These are phyloP conservation scores for Starmerella geochares DNA, from an alignment of 805 yeast species.

Conservation along the genomic window DNA sequence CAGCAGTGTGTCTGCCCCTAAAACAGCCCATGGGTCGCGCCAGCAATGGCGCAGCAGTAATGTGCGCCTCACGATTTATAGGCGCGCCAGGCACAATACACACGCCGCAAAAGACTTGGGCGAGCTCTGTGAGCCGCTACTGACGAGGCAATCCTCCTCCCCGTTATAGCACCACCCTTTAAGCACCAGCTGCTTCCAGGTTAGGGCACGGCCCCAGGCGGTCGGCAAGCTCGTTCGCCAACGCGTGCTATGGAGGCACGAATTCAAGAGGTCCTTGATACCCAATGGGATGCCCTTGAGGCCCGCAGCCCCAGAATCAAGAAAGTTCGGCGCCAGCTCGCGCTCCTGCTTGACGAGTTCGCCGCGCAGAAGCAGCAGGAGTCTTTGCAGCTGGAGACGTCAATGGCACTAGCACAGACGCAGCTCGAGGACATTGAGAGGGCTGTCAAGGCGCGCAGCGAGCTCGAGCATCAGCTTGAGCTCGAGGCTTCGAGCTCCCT, in stretches of 20 bases:
- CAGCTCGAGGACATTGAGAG: background rate
- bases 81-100: no score
- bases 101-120: no score
- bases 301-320: conserved; percentile 16
- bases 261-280: conserved; percentile 20
- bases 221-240: background rate
- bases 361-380: conserved; percentile 8
- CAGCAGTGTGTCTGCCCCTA: no score
- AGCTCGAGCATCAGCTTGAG: conserved; percentile 11
- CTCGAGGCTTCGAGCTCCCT: conserved; percentile 14
- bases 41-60: no score
- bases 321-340: conserved; percentile 10
- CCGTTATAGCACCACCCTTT: no score
- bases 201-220: background rate
- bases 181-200: background rate
- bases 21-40: no score
- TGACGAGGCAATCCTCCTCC: no score
- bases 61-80: no score
- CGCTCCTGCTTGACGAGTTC: conserved; percentile 11
- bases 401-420: background rate
- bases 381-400: background rate
- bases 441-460: conserved; percentile 9
- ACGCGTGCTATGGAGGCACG: conserved; percentile 11
- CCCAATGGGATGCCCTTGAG: conserved; percentile 25
- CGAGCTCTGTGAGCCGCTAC: no score